Evolutionary conservation across 208 protist genomes (phyloP).

Genomic region (Leishmania turanica): DNA sequence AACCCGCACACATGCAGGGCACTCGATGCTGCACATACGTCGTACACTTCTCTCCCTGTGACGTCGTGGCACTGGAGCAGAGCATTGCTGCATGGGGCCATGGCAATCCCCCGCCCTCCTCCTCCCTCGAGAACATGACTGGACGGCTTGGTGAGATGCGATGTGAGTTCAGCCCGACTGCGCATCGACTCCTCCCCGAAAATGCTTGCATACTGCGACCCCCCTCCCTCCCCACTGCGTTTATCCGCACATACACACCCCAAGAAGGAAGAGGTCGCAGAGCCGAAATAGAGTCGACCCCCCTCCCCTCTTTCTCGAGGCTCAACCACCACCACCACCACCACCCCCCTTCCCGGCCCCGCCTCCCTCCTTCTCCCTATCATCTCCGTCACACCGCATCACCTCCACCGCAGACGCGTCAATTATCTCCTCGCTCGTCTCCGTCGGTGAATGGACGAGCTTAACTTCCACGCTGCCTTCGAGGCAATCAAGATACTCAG

Average conservation of each 20-base stretch:
- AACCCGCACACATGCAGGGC: neutral
- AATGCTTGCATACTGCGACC: neutral
- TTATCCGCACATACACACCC: neutral
- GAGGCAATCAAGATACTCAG: constrained; percentile 60
- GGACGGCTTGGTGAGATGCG: neutral
- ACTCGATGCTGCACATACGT: neutral
- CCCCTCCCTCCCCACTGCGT: neutral
- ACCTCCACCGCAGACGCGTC: neutral
- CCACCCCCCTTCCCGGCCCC: too few relatives aligned
- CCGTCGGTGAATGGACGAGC: constrained; percentile 44
- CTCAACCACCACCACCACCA: too few relatives aligned
- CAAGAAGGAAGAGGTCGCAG: neutral
- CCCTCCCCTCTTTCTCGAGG: neutral
- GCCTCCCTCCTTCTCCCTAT: neutral
- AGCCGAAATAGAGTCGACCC: neutral
- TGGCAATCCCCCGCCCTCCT: neutral
- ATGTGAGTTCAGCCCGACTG: neutral
- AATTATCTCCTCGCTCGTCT: neutral
- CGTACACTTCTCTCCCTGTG: neutral
- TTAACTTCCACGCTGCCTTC: constrained; percentile 45
- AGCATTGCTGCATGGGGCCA: neutral
- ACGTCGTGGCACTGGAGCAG: neutral
- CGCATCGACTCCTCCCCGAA: neutral
- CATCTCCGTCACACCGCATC: neutral
- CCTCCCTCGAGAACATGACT: neutral